phyloP scores from a whole-genome alignment of 2,329 filamentous ascomycete species.

The Apiospora hydei region DNA sequence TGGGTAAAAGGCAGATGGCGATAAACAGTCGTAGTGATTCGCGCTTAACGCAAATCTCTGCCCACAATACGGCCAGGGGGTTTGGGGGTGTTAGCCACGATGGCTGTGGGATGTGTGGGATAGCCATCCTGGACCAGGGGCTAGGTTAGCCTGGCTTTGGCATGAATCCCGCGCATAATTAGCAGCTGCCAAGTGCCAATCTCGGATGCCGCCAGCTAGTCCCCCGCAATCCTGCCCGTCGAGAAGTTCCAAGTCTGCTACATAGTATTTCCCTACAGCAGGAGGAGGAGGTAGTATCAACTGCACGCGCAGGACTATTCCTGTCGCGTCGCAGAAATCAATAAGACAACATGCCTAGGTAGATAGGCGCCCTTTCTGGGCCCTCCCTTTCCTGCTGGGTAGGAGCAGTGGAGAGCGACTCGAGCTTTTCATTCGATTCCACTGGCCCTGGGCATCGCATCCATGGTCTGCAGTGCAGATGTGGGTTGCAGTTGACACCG shows the following conservation, averaged over 20 bases:
- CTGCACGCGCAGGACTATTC: not conserved
- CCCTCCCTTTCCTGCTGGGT: not conserved
- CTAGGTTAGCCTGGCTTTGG: slow-evolving; percentile 1
- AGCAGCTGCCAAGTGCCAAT: slow-evolving; percentile 6
- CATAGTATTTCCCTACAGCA: too few species aligned
- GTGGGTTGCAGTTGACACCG: slow-evolving; percentile 16
- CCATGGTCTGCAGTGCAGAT: not conserved
- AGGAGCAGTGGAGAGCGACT: not conserved
- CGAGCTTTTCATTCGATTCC: slow-evolving; percentile 11
- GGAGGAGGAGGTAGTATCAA: not conserved
- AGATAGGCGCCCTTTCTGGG: not conserved
- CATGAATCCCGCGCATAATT: slow-evolving; percentile 4
- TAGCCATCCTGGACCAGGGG: slow-evolving; percentile 9
- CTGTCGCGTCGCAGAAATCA: not conserved
- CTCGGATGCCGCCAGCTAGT: slow-evolving; percentile 8
- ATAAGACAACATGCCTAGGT: not conserved
- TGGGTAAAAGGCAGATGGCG: not conserved
- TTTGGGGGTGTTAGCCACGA: slow-evolving; percentile 1
- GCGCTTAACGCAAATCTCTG: slow-evolving; percentile 14
- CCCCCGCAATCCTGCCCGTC: not conserved
- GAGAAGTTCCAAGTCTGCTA: too few species aligned
- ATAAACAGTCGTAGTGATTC: slow-evolving; percentile 10
- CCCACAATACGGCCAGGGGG: slow-evolving; percentile 3
- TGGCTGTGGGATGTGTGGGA: slow-evolving; percentile 17
- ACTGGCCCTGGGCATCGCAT: not conserved